These are phyloP conservation scores for Paraglomus brasilianum DNA, from an alignment of 192 early-diverging fungal species.

Conservation along the genomic window DNA sequence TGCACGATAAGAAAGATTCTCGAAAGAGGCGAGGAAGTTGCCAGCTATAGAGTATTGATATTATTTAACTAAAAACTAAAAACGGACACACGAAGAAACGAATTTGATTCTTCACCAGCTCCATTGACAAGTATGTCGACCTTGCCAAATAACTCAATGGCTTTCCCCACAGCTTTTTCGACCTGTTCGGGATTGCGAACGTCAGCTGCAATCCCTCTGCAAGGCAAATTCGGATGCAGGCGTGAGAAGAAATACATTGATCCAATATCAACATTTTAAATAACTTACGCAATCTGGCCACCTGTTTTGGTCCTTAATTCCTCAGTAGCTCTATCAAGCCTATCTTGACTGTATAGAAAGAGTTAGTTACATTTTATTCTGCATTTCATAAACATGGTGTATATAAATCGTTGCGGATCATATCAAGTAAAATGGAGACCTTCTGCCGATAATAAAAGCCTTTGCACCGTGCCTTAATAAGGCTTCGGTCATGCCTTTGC, in stretches of 20 bases:
- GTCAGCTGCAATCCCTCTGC: constrained; percentile 56
- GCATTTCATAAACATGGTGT: not conserved
- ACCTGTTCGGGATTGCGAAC: constrained; percentile 62
- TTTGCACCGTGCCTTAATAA: constrained; percentile 60
- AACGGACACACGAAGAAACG: constrained; percentile 51
- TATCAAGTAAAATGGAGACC: constrained; percentile 29
- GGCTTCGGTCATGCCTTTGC: constrained; percentile 65
- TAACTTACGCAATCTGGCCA: constrained; percentile 49
- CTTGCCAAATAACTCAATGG: constrained; percentile 60
- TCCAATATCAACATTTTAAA: constrained; percentile 3
- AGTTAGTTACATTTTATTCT: not conserved
- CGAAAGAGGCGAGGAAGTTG: constrained; percentile 70
- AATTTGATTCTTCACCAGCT: constrained; percentile 35
- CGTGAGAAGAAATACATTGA: not conserved
- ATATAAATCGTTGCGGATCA: not conserved
- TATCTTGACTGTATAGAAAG: constrained; percentile 40
- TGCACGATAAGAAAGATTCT: constrained; percentile 65
- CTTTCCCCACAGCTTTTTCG: constrained; percentile 55
- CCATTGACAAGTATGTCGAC: constrained; percentile 63
- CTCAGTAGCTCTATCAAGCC: constrained; percentile 64
- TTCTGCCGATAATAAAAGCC: constrained; percentile 64
- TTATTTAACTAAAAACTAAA: not conserved
- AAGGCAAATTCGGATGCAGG: not conserved
- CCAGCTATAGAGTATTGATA: constrained; percentile 47
- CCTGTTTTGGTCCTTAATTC: constrained; percentile 61